Evolutionary conservation across 1,139 yeast species (phyloP), one percentile per base, ranked within the genome.

Genomic region (Pichia sp.): DNA sequence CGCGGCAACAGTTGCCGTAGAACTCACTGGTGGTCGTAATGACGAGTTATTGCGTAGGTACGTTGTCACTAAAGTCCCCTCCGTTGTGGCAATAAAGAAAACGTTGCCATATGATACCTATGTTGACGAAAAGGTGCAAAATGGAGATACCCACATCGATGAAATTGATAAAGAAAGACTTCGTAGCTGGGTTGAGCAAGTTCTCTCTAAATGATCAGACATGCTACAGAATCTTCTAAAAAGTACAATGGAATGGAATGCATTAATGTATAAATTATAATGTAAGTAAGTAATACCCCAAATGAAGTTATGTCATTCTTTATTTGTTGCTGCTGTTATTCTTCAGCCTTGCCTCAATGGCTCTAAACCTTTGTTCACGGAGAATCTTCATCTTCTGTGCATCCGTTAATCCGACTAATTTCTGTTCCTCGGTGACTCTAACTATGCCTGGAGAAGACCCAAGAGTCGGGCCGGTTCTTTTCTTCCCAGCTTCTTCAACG

Each of bases 321-420:
- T 6, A 26, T 33, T 12, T 24, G 14, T 10, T 24, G 9, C 13
- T 24, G 12, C 27, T 35, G 38, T 16, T n/a, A n/a, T 42, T 53
- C 34, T 60, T 62, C 52, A 88, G 55, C 48, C 99, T 69, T 0
- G 93, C 96, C 56, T 91, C 97, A 0, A 96, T 96, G 0, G 99
- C 99, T 42, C 97, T 69, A 0, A 97, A 97, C 37, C 98, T 66
- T 53, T 91, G 88, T 51, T 91, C 98, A 44, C 98, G 72, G 81
- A 88, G 87, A 22, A 91, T 60, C 51, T 78, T 72, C 69, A 69
- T 68, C 51, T 74, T 71, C 46, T 88, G 96, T 27, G 78, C 85
- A 1, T 80, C 88, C 10, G 71, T 63, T 38, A 80, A 55, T 6
- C 51, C 41, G 29, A 46, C 46, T 30, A 59, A 31, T 28, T 57